Base-by-base conservation (phyloP, 2,329 filamentous ascomycete genomes). In the Talaromyces sp. region DNA sequence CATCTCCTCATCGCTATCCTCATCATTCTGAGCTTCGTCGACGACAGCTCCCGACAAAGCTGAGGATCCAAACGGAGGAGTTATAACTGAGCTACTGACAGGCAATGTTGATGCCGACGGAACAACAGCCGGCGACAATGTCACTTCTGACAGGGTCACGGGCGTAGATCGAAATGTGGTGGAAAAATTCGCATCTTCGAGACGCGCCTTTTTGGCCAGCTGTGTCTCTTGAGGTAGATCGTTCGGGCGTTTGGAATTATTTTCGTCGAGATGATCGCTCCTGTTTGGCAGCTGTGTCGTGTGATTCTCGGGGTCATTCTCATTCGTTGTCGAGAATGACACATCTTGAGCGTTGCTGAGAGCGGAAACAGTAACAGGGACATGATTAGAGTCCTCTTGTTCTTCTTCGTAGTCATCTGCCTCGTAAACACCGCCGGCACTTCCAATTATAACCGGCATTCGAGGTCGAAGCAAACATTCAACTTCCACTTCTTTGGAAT, bases 401-500 rank as follows among this genome's bases (percentile, higher is more conserved):
- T 46, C 27, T 29, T 68, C 68, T 10, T 69, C 66, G 17, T 71
- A 69, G 43, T 71, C 72, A 13, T 72, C 73, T 4, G 75, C 73
- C 11, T 73, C 71, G 10, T 66, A 64, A 41, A 67, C 63, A 14
- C 62, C 60, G 54, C 69, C 67, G 21, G 63, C 63, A 46, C 63
- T 63, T 51, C 69, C 71, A 60, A 73, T 69, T 58, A 78, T 35
- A 13, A 80, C 70, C 1, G 82, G 80, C 79, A 83, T 80, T 50
- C 81, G 75, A 13, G 82, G 82, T 57, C 80, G 73, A 24, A 84
- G 79, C 59, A 97, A 73, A 10, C 89, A 82, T 74, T 97, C 93
- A 1, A 95, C 84, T 17, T 82, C 83, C 60, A 84, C 79, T 55
- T 88, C 84, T 11, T 81, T 73, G 0, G 86, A 81, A 67, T 86